Conservation (phyloP, 306 rosid species). For the Boehmeria nivea region DNA sequence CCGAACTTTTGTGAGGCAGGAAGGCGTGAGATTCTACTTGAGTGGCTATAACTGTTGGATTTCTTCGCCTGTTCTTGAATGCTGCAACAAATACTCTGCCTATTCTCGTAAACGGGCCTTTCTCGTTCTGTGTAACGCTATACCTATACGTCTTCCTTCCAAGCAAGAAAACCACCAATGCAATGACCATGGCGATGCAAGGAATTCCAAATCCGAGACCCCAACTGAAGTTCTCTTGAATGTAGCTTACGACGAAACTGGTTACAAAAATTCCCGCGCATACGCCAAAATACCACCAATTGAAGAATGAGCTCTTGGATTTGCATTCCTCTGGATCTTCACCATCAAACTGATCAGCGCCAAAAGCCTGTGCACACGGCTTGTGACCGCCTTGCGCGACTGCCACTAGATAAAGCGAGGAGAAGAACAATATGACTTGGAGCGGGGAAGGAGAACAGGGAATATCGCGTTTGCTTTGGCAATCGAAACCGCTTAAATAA, state of each 20-base stretch:
- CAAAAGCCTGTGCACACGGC: conserved; percentile 75
- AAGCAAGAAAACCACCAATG: conserved; percentile 20
- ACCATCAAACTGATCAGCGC: conserved; percentile 70
- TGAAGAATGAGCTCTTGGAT: conserved; percentile 70
- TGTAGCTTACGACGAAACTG: conserved; percentile 24
- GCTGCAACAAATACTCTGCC: conserved; percentile 35
- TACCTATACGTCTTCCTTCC: conserved; percentile 27
- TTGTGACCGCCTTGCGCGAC: conserved; percentile 63
- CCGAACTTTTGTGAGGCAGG: conserved; percentile 16
- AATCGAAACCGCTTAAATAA: conserved; percentile 26
- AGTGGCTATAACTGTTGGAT: too few relatives aligned
- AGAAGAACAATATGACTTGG: conserved; percentile 49
- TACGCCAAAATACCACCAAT: conserved; percentile 66
- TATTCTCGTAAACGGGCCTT: conserved; percentile 34
- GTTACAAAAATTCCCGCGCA: conserved; percentile 27
- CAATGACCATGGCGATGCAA: conserved; percentile 22
- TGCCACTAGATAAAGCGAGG: conserved; percentile 56
- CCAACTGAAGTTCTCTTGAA: conserved; percentile 41
- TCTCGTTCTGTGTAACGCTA: neutral
- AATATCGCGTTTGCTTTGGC: conserved; percentile 10
- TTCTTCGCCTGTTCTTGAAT: conserved; percentile 22
- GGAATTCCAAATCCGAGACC: conserved; percentile 31
- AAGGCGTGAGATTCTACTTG: conserved; percentile 21
- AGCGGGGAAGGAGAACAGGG: conserved; percentile 23
- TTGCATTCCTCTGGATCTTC: conserved; percentile 45